A percentile compares a stretch with the other conserved stretches of the same genome.
Evolutionary conservation across 768 basidiomycete species (phyloP).

Genomic region (Clitopilus hobsonii): DNA sequence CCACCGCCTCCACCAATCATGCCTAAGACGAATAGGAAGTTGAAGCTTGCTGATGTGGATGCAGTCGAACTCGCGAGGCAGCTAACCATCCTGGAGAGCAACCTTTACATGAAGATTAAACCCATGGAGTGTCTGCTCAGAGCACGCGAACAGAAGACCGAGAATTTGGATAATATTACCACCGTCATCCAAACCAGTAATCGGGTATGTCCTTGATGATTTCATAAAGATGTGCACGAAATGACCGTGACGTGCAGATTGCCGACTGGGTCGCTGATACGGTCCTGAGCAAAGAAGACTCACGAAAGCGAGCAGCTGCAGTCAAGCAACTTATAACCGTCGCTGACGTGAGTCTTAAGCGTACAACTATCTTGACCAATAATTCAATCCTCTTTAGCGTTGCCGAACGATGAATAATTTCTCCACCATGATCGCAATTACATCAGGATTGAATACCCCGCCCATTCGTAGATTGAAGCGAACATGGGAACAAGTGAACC

Average conservation of each 20-base stretch:
- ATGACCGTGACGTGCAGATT: conserved; percentile 52
- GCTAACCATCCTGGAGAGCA: conserved; percentile 86
- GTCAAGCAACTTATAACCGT: conserved; percentile 90
- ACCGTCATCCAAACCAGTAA: conserved; percentile 87
- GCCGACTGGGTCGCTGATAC: conserved; percentile 90
- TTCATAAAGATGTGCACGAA: too few relatives aligned
- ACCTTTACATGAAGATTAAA: conserved; percentile 81
- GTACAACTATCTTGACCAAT: background rate
- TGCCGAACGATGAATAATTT: conserved; percentile 90
- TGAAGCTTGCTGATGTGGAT: conserved; percentile 84
- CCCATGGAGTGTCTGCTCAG: conserved; percentile 88
- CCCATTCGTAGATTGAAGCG: conserved; percentile 90
- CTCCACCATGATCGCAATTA: conserved; percentile 94
- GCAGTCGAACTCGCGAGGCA: conserved; percentile 89
- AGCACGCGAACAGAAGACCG: conserved; percentile 71
- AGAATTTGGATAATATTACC: conserved; percentile 79
- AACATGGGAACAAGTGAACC: conserved; percentile 87
- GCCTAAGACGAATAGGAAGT: conserved; percentile 65
- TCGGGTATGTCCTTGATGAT: conserved; percentile 41
- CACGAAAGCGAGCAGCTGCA: conserved; percentile 71
- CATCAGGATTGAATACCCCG: conserved; percentile 90
- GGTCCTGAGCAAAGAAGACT: conserved; percentile 77
- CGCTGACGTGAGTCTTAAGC: conserved; percentile 68
- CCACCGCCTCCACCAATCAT: conserved; percentile 71
- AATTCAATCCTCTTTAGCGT: conserved; percentile 45